Evolutionary conservation across 371 early-diverging fungal genomes (phyloP).

Genomic region (Apophysomyces elegans): DNA sequence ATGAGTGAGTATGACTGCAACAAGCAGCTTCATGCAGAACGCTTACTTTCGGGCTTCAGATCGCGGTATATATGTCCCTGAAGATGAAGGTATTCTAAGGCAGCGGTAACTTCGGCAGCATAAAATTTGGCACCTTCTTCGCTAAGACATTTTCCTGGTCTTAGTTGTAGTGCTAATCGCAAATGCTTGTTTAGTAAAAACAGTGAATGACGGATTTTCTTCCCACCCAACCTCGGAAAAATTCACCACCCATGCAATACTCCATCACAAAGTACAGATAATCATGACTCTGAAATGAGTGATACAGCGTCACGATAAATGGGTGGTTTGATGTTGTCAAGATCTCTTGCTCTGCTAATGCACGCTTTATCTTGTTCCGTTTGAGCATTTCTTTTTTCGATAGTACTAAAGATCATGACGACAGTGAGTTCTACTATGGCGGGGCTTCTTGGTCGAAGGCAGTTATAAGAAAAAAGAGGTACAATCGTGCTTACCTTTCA

Average conservation of each 20-base stretch:
- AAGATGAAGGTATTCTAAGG: conserved; percentile 94
- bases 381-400: conserved; percentile 95
- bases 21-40: not conserved
- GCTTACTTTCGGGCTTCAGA: conserved; percentile 97
- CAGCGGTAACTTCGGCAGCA: conserved; percentile 93
- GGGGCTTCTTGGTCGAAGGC: no score
- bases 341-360: conserved; percentile 95
- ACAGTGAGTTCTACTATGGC: not conserved
- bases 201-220: not conserved
- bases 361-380: conserved; percentile 94
- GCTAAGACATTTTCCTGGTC: conserved; percentile 81
- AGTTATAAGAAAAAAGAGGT: no score
- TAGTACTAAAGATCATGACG: conserved; percentile 32
- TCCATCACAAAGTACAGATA: conserved; percentile 98
- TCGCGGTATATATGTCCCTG: conserved; percentile 97
- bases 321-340: conserved; percentile 92
- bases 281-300: conserved; percentile 94
- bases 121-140: conserved; percentile 96
- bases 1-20: not conserved
- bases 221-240: conserved; percentile 70
- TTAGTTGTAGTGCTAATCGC: conserved; percentile 68
- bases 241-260: conserved; percentile 98
- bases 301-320: conserved; percentile 96
- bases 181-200: not conserved
- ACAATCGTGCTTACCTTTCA: conserved; percentile 69